Evolutionary conservation across 2,329 filamentous ascomycete genomes (phyloP), one percentile per base, ranked within the genome.

Genomic region (Triangularia setosa): DNA sequence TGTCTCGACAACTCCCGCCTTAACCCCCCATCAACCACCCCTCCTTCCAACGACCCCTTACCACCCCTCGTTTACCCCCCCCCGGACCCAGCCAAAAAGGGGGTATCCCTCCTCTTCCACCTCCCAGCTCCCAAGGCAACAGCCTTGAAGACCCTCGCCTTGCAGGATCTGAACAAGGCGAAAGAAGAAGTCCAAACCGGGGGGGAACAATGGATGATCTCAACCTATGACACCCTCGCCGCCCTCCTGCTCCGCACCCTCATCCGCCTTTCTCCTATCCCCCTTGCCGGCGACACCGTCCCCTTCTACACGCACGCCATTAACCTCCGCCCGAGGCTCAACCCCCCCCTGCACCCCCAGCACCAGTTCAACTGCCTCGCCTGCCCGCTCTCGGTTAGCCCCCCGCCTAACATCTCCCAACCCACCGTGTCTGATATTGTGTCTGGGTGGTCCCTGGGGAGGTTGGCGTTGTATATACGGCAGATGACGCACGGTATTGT

Each of bases 41-140:
- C 40, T n/a, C n/a, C 18, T 9, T 48, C 40, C 4, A 7, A 48
- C 12, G 11, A 18, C 6, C 63, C 63, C 8, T 11, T 44, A 3
- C 40, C 28, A 25, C 53, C 58, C n/a, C 40, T 21, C 7, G 54
- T 59, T 7, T 59, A 64, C 25, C 40, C 54, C 5, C 63, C 59
- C 9, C 24, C 23, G 4, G 12, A 30, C 2, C 63, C 63, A 9
- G 5, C 25, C 40, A 33, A 55, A 14, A 25, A 63, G 18, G 67
- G 59, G 58, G 53, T 69, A 1, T 73, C 66, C 0, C 71, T 79
- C 0, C 72, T 81, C 1, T 80, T 81, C 65, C 79, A 82, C 61
- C 71, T 81, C 0, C 77, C 79, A 1, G 76, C 75, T 65, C 80
- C 78, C 69, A 81, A 80, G 64, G 77, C 76, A 0, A 74, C 75